These are phyloP conservation scores for Lodderomyces metapsilosis DNA, from an alignment of 1,139 yeast species.

Conservation along the genomic window DNA sequence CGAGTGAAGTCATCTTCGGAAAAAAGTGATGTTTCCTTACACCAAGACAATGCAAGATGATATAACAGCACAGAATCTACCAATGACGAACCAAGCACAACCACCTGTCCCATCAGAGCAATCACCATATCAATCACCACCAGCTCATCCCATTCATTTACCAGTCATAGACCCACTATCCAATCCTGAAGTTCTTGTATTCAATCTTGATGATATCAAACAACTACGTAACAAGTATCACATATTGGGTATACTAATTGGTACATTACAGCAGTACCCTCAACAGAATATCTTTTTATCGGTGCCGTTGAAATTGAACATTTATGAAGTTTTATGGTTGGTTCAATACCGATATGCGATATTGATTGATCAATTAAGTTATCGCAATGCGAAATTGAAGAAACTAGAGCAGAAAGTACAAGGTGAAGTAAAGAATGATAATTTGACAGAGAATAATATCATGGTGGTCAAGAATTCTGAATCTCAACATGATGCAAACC, in stretches of 20 bases:
- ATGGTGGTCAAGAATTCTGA: slow-evolving; percentile 10
- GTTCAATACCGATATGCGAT: slow-evolving; percentile 41
- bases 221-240: slow-evolving; percentile 48
- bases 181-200: slow-evolving; percentile 50
- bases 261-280: slow-evolving; percentile 83
- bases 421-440: not conserved
- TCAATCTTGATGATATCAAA: slow-evolving; percentile 50
- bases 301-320: slow-evolving; percentile 69
- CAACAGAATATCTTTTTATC: slow-evolving; percentile 89
- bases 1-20: too few relatives aligned
- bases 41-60: too few relatives aligned
- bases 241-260: slow-evolving; percentile 73
- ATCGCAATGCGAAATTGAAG: slow-evolving; percentile 11
- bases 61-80: too few relatives aligned
- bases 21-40: too few relatives aligned
- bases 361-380: slow-evolving; percentile 30
- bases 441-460: slow-evolving; percentile 9
- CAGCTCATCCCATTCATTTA: slow-evolving; percentile 11
- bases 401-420: not conserved
- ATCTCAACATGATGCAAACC: slow-evolving; percentile 8
- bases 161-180: slow-evolving; percentile 21
- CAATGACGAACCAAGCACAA: not conserved
- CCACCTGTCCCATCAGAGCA: not conserved
- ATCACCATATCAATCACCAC: not conserved
- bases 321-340: slow-evolving; percentile 74